Base-by-base conservation (phyloP, 2,329 filamentous ascomycete species). In the Aspergillus melleus region DNA sequence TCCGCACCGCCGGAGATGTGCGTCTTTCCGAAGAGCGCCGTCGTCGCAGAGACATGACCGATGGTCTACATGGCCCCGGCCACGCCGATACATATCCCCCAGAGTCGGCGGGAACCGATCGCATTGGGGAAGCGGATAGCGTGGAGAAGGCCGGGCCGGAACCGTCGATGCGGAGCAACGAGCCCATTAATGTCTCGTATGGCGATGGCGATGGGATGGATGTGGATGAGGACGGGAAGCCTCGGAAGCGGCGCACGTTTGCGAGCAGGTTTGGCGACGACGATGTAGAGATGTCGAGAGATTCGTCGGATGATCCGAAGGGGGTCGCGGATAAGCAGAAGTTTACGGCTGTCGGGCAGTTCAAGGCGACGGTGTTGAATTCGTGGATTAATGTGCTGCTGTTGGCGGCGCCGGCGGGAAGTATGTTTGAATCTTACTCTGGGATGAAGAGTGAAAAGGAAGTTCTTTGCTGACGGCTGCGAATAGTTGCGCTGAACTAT, bases 331-430 rank as follows among this genome's bases (percentile, higher is more conserved):
- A 68, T 6, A 72, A 68, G 42, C 73, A 72, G 22, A 70, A 65
- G 26, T 80, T 77, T 57, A 79, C 77, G 1, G 60, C 73, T 30
- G 70, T 67, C 16, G 72, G 73, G 49, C 77, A 80, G 66, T 54
- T 80, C 32, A 86, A 87, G 66, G 86, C 90, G 19, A 92, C 91
- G 0, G 68, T 96, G 3, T 85, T 96, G 65, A 88, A 86, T 68
- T 95, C 91, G 0, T 96, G 90, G 86, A 89, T 96, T 78, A 97
- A 97, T 71, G 71, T 96, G 24, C 79, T 97, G 26, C 80, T 96
- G 22, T 55, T 96, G 16, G 87, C 88, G 22, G 92, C 90, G 0
- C 93, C 93, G 0, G 85, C 87, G 36, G 93, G 93, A 60, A 91
- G 74, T 77, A 68, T 58, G 70, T 63, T 42, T 42, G 6, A 6